A percentile compares a stretch with the other conserved stretches of the same genome.
These are phyloP conservation scores for Vaccinium vitisidaea DNA, from an alignment of 148 eudicot species.

Conservation along the genomic window DNA sequence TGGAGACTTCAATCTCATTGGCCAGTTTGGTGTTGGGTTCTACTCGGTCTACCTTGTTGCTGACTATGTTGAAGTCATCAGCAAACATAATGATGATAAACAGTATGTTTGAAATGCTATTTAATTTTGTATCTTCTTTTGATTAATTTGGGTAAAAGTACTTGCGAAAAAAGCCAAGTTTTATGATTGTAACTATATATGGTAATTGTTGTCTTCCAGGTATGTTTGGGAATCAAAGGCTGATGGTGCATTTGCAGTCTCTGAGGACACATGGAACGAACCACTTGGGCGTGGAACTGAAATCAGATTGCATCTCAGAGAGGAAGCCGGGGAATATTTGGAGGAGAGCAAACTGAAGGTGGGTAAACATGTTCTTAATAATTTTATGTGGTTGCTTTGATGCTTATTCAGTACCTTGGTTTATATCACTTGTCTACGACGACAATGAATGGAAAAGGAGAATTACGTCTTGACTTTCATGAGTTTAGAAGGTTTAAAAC, in stretches of 20 bases:
- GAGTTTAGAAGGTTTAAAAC: not conserved
- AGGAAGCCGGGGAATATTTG: constrained; percentile 92
- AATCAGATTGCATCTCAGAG: constrained; percentile 93
- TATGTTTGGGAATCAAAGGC: constrained; percentile 99
- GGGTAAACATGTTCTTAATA: constrained; percentile 1
- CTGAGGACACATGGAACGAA: constrained; percentile 92
- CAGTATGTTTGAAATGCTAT: constrained; percentile 48
- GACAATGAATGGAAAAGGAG: not conserved
- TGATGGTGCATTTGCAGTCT: constrained; percentile 95
- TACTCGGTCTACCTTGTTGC: constrained; percentile 98
- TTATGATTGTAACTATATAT: not conserved
- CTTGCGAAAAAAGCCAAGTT: not conserved
- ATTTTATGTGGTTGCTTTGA: not conserved
- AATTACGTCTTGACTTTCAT: not conserved
- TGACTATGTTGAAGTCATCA: constrained; percentile 95
- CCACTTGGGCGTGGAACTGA: constrained; percentile 99
- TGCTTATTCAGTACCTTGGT: not conserved
- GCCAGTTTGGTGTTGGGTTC: constrained; percentile 98
- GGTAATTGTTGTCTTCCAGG: constrained; percentile 38
- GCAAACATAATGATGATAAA: constrained; percentile 96
- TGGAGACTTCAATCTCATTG: constrained; percentile 94
- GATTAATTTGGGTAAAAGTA: not conserved
- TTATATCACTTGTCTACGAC: not conserved
- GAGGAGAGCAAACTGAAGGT: constrained; percentile 92
- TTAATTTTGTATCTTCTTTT: not conserved